Base-by-base conservation (phyloP, 2,329 filamentous ascomycete species). In the Verticillium albo-atrum region DNA sequence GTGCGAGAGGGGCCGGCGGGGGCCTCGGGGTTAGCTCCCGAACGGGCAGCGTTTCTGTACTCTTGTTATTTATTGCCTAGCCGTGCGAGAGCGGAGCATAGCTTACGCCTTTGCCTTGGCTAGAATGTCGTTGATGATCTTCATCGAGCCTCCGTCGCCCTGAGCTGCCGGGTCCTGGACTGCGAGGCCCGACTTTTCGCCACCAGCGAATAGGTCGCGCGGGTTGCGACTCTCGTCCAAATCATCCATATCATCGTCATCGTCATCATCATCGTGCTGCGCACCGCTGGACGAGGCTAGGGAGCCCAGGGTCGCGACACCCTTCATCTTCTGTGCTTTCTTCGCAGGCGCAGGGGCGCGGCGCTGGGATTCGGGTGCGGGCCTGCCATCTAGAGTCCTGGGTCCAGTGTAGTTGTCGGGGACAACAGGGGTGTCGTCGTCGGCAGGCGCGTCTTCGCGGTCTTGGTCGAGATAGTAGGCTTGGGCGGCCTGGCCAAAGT, bases 201-300 rank as follows among this genome's bases (percentile, higher is more conserved):
- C 91, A 56, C 91, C 91, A 23, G 91, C 89, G 72, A 93, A 95
- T 63, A 93, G 77, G 68, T 95, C 90, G 62, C 86, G 78, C 6
- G 80, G 79, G 27, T 81, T 79, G 63, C 86, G 82, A 35, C 84
- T 79, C 28, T 87, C 83, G 1, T 88, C 80, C 2, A 82, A 77
- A 3, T 82, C 77, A 1, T 81, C 78, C 26, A 81, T 77, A 7
- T 82, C 78, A n/a, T 84, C 78, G 17, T 87, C 82, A 3, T 83
- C 81, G n/a, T 88, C 83, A 56, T 86, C 83, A 20, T 84, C 79
- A 28, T 82, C 80, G 57, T 87, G 78, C 55, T 83, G 79, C 54
- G 85, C 77, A 17, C 74, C 78, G 9, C 61, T 55, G 17, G 54
- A 56, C 7, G 67, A 66, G 27, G 79, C 80, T 1, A 88, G 65